Evolutionary conservation across 768 basidiomycete species (phyloP).

Genomic region (Trametes sanguinea): DNA sequence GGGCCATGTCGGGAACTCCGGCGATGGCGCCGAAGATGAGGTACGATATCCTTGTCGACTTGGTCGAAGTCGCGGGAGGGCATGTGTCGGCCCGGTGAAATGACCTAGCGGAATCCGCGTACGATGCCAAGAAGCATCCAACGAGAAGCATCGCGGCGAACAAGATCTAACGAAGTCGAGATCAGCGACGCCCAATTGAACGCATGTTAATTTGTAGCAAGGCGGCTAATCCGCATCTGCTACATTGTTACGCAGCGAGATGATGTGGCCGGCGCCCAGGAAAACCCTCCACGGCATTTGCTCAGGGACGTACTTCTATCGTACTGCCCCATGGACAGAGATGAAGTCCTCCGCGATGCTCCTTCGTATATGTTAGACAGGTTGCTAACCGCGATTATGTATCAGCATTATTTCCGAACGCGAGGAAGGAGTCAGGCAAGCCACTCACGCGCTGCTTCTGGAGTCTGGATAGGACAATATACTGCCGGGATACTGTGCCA

Average conservation of each 20-base stretch:
- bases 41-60: no score
- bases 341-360: no score
- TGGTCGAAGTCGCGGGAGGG: not conserved
- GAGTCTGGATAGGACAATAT: no score
- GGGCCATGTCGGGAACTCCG: not conserved
- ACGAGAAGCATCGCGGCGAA: not conserved
- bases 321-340: no score
- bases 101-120: not conserved
- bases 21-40: not conserved
- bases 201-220: not conserved
- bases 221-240: not conserved
- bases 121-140: not conserved
- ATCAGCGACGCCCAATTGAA: conserved; percentile 2
- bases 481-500: no score
- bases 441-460: no score
- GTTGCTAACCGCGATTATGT: no score
- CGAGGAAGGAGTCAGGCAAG: no score
- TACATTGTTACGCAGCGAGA: conserved; percentile 1
- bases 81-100: not conserved
- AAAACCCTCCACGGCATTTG: no score
- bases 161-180: not conserved
- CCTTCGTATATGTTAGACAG: no score
- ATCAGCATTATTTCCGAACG: no score
- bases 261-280: conserved; percentile 4
- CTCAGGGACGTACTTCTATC: no score